phyloP scores from a whole-genome alignment of 2,329 filamentous ascomycete species.

The Fusarium sp. region DNA sequence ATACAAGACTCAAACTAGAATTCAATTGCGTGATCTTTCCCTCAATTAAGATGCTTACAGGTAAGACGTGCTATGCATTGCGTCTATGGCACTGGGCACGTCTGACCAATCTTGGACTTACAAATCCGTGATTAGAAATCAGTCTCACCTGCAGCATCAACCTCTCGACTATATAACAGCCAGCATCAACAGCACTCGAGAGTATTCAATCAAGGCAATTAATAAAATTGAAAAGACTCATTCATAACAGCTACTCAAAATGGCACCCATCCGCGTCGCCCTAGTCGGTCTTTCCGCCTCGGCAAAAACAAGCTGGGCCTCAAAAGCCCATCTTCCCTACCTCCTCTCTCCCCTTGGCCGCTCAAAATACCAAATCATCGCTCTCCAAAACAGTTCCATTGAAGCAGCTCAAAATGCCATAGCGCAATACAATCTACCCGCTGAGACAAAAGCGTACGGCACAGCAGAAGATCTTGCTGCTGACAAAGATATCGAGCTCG shows the following conservation, averaged over 20 bases:
- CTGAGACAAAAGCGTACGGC: constrained; percentile 61
- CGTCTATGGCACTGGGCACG: neutral
- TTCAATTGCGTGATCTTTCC: neutral
- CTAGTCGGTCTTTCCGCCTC: constrained; percentile 69
- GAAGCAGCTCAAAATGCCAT: constrained; percentile 59
- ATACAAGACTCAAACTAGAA: no score
- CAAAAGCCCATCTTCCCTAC: constrained; percentile 68
- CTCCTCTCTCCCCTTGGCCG: constrained; percentile 61
- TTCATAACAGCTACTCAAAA: neutral
- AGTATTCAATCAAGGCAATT: no score
- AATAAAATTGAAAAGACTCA: neutral
- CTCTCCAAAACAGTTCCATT: constrained; percentile 63
- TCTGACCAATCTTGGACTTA: neutral
- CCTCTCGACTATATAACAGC: neutral
- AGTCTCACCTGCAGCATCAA: constrained; percentile 3
- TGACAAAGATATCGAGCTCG: constrained; percentile 64
- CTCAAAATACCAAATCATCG: constrained; percentile 61
- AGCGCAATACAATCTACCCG: constrained; percentile 55
- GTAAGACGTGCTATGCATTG: neutral
- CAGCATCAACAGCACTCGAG: neutral
- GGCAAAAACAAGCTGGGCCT: constrained; percentile 66
- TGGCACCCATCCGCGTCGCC: constrained; percentile 66
- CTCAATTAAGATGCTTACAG: neutral
- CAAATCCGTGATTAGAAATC: constrained; percentile 26
- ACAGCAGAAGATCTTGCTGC: constrained; percentile 60